Percentiles rank a stretch among this genome's conserved stretches.
These are phyloP conservation scores for Trichophyton verrucosum DNA, from an alignment of 2,329 filamentous ascomycete species.

Conservation along the genomic window DNA sequence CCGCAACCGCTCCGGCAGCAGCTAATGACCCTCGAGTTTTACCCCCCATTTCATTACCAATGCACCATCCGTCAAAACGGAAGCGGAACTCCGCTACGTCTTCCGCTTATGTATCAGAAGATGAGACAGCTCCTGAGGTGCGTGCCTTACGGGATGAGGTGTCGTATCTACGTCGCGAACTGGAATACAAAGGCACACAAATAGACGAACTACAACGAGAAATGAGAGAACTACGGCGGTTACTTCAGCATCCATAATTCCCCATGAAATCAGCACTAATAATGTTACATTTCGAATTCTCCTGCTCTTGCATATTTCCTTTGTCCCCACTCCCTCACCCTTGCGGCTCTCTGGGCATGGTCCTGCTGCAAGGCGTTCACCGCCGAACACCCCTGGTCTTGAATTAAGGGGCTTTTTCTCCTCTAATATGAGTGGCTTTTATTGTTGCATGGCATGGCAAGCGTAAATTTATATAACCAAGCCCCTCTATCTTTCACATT, in stretches of 20 bases:
- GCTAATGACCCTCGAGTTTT: background rate
- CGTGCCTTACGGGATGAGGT: conserved; percentile 48
- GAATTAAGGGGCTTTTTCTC: background rate
- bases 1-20: background rate
- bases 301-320: too few species aligned
- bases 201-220: conserved; percentile 25
- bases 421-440: background rate
- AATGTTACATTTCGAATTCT: background rate
- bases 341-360: background rate
- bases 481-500: background rate
- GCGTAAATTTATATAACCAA: background rate
- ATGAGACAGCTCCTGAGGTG: conserved; percentile 22
- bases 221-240: conserved; percentile 10
- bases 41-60: background rate
- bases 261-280: background rate
- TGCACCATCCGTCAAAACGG: conserved; percentile 20
- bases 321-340: background rate
- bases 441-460: background rate
- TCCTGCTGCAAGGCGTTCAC: background rate
- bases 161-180: conserved; percentile 54
- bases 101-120: conserved; percentile 19
- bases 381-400: background rate
- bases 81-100: conserved; percentile 15
- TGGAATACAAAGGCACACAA: conserved; percentile 43
- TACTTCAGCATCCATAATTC: conserved; percentile 3